Evolutionary conservation across 140 eudicot species (phyloP).

Genomic region (Cichorium intybus): DNA sequence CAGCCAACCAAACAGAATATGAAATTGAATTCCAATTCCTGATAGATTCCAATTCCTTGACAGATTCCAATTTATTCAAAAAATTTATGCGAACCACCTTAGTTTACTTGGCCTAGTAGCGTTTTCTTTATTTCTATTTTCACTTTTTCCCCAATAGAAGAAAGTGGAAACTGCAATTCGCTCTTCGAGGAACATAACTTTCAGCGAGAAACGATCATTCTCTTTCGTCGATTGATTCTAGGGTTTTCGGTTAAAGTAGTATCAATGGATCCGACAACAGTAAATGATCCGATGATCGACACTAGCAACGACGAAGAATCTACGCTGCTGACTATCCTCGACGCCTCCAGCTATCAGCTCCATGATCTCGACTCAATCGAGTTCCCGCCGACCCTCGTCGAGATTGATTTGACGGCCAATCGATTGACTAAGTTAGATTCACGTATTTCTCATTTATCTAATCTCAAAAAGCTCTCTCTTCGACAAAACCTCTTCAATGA

Average conservation of each 20-base stretch:
- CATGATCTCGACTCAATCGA: constrained; percentile 82
- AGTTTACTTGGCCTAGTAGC: no score
- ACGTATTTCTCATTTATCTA: constrained; percentile 51
- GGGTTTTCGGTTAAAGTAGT: constrained; percentile 18
- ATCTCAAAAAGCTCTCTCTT: constrained; percentile 77
- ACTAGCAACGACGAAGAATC: constrained; percentile 24
- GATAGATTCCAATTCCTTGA: no score
- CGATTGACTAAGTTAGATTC: constrained; percentile 65
- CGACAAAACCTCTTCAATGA: constrained; percentile 71
- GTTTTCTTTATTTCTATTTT: background rate
- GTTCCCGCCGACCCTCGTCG: constrained; percentile 57
- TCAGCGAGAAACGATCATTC: constrained; percentile 1
- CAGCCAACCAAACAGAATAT: no score
- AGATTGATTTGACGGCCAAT: constrained; percentile 81
- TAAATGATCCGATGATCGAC: constrained; percentile 35
- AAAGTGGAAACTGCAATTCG: background rate
- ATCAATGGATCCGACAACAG: constrained; percentile 25
- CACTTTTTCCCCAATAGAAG: background rate
- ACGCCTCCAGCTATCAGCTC: constrained; percentile 75
- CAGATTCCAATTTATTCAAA: no score
- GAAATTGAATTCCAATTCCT: no score
- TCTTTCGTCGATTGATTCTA: constrained; percentile 15
- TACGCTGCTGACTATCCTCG: constrained; percentile 45
- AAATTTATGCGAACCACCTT: no score
- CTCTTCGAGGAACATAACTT: background rate